phyloP scores from a whole-genome alignment of 1,284 basidiomycete species.

The Filobasidium uniguttulatum region DNA sequence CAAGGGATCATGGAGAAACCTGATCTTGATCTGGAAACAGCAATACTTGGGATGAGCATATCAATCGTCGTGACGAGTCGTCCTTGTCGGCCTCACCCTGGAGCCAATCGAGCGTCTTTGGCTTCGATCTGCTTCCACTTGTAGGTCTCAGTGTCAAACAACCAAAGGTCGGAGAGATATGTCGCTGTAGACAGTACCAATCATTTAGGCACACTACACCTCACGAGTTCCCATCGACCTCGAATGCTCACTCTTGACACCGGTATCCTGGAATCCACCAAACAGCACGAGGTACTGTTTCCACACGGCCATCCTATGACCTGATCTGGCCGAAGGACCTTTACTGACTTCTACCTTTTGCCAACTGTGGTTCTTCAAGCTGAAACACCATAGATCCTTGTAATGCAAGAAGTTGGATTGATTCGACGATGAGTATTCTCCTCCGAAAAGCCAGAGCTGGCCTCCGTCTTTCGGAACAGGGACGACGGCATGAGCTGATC shows the following conservation, averaged over 20 bases:
- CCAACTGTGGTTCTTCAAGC: constrained; percentile 51
- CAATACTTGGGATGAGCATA: no score
- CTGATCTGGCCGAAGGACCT: constrained; percentile 65
- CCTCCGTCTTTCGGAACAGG: constrained; percentile 60
- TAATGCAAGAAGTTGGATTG: constrained; percentile 87
- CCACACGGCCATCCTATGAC: constrained; percentile 85
- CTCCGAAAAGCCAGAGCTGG: constrained; percentile 71
- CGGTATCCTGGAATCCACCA: constrained; percentile 76
- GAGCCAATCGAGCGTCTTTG: constrained; percentile 52
- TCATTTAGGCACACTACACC: not conserved
- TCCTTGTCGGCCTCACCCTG: constrained; percentile 28
- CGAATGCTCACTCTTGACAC: constrained; percentile 47
- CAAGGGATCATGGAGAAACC: constrained; percentile 78
- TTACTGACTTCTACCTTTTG: constrained; percentile 79
- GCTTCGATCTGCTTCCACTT: constrained; percentile 73
- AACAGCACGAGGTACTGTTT: constrained; percentile 76
- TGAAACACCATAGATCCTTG: constrained; percentile 63
- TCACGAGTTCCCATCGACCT: not conserved
- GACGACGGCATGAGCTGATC: constrained; percentile 69
- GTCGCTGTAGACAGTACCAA: constrained; percentile 43
- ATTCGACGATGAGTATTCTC: constrained; percentile 70
- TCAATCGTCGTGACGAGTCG: constrained; percentile 3
- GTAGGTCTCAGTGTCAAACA: constrained; percentile 77
- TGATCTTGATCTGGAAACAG: constrained; percentile 54
- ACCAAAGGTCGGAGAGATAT: constrained; percentile 76